phyloP scores from a whole-genome alignment of 306 rosid species.

The Lablab purpureus region DNA sequence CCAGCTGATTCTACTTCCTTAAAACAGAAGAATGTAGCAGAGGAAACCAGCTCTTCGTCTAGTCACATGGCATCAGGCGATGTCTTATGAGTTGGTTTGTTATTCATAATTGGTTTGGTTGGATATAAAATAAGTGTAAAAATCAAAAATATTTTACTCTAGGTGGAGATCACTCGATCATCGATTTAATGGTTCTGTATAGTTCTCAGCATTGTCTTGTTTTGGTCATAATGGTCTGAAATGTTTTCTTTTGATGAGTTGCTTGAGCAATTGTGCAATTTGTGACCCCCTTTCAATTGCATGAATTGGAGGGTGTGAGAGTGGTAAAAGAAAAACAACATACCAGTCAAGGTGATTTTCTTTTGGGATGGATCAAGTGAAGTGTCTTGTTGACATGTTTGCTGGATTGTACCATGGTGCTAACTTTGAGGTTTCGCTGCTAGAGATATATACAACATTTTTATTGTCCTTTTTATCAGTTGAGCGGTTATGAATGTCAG shows the following conservation, averaged over 20 bases:
- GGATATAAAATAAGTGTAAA: constrained; percentile 54
- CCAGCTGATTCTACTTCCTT: constrained; percentile 52
- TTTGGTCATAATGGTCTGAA: constrained; percentile 45
- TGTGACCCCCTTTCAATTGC: constrained; percentile 47
- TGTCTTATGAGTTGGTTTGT: constrained; percentile 48
- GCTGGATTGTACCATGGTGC: constrained; percentile 21
- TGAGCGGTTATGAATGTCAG: neutral
- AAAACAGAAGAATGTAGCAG: constrained; percentile 66
- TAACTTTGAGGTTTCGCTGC: constrained; percentile 20
- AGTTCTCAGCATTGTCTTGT: constrained; percentile 57
- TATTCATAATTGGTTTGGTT: constrained; percentile 51
- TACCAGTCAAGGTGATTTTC: constrained; percentile 15
- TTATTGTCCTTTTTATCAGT: neutral
- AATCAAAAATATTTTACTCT: constrained; percentile 42
- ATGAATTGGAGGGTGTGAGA: constrained; percentile 18
- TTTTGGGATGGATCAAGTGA: neutral
- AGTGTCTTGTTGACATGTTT: constrained; percentile 17
- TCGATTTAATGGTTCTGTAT: constrained; percentile 55
- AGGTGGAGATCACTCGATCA: constrained; percentile 38
- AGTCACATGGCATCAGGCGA: constrained; percentile 44
- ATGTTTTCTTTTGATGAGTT: constrained; percentile 53
- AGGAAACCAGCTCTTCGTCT: constrained; percentile 62
- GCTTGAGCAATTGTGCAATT: constrained; percentile 33
- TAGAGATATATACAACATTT: neutral
- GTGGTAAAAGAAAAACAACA: constrained; percentile 11